Evolutionary conservation across 2,329 filamentous ascomycete genomes (phyloP), one percentile per base, ranked within the genome.

Genomic region (Esteya vermicola): DNA sequence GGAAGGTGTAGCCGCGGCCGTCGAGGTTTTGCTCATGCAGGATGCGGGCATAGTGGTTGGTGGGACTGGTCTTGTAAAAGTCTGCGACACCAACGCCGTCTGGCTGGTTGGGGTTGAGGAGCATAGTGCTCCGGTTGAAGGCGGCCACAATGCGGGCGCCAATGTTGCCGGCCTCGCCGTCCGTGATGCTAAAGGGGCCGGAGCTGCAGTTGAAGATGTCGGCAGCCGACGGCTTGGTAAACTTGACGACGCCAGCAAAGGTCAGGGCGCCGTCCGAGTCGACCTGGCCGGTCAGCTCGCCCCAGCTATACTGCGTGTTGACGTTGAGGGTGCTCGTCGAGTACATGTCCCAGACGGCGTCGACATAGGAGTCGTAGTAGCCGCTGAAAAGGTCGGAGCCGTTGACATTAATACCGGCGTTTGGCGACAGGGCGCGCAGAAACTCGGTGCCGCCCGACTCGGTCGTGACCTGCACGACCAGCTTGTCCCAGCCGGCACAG

Each of bases 81-180:
- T 74, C 79, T 9, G 52, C 54, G 6, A 52, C 52, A 3, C 67
- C 57, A 1, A 51, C 45, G 38, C 63, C 61, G 40, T 70, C 62
- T 13, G 72, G 75, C 58, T 71, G 75, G 47, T 52, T 50, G n/a
- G 54, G 39, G 49, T 70, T 60, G 18, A 57, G 52, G 37, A 82
- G 57, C 44, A 91, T 58, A 10, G 80, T 88, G 26, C 72, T 77
- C 19, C 84, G 70, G 58, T 88, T 85, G 51, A 89, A 73, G 1
- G 79, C 81, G 1, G 84, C 83, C 0, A 79, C 72, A 13, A 91
- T 60, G n/a, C 84, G 68, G 0, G 85, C 81, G 9, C 78, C 77
- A 41, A 88, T 70, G 45, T 77, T 76, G 44, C 72, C 70, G 53
- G 68, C 64, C 51, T 65, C 58, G 37, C 59, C 60, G 3, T 57